Base-by-base conservation (phyloP, 2,329 filamentous ascomycete genomes). In the Eutypa lata region DNA sequence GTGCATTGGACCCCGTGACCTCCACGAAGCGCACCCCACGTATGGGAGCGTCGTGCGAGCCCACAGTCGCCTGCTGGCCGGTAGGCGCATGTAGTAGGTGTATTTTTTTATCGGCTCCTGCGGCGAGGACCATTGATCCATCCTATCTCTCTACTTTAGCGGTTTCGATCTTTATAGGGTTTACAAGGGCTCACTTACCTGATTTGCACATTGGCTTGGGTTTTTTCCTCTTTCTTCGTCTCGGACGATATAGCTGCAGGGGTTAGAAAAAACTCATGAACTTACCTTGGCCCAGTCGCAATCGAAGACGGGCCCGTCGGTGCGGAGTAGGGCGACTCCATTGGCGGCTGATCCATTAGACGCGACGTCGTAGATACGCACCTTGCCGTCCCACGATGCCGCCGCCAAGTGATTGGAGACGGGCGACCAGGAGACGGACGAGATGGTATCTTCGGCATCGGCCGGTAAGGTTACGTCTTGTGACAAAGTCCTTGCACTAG, bases 241-340 rank as follows among this genome's bases (percentile, higher is more conserved):
- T 31, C 26, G 10, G 26, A 31, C 26, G 10, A 10, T n/a, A 55
- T 46, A 46, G 61, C 63, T 66, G 64, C 51, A 13, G 53, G 58
- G 55, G 58, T 68, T 66, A 68, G 64, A 65, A 49, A 58, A 58
- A 59, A 53, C 18, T 54, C 55, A 57, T 49, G 28, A 37, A 70
- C 70, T 68, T 67, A 72, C 70, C 66, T 69, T 66, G 58, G 62
- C 65, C 64, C 70, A 72, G 62, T 71, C 63, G 58, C 68, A 71
- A 50, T 65, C 63, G 53, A 73, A 54, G 33, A 70, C 51, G 13
- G 69, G 69, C 47, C 57, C 57, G 7, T 63, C 61, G 48, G 56
- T 56, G 22, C 47, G 40, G 52, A 70, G 57, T 51, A 53, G 40
- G 14, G 66, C 59, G 43, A 62, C 57, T 43, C 56, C 61, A 10